Evolutionary conservation across 805 yeast species (phyloP), one percentile per base, ranked within the genome.

Genomic region (Lachancea kluyveri): DNA sequence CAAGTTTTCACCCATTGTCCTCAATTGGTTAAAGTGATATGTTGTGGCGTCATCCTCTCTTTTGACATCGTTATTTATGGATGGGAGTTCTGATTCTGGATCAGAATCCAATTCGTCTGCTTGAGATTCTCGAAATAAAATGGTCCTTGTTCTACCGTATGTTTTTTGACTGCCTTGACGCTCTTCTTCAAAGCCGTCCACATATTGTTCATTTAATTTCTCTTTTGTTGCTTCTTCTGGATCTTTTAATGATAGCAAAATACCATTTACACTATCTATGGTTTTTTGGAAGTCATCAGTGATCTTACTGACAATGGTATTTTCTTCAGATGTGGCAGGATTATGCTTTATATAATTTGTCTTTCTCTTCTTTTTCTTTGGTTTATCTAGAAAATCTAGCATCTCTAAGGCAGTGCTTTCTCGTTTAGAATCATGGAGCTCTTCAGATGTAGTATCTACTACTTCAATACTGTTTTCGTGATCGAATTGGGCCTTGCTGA

Each of bases 1-100:
- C 2, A 58, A 37, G 10, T 48, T 46, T 15, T 51, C 50, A 3
- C 72, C 72, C 34, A 52, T 45, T 19, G 46, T 48, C 31, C 41
- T 50, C 28, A 55, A 33, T 31, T 53, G 58, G 28, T 49, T 49
- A 26, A 42, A 48, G 31, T 52, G 51, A 20, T 40, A 42, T 0
- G 43, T 40, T n/a, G 36, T 19, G 8, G 17, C 33, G 13, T 26
- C 21, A 9, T 30, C 41, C 18, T 31, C 36, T 11, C 20, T 25
- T 20, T 22, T 29, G n/a, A 4, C 19, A 10, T 14, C 18, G 17
- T 18, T 16, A n/a, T 18, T 12, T 20, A 12, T 6, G 18, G 24
- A 12, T 13, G 15, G 18, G 9, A 9, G 13, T 8, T 38, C 40
- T 17, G 31, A 28, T 10, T 28, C 25, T 8, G 21, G 22, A 8